These are phyloP conservation scores for Graphilbum sp. DNA, from an alignment of 2,329 filamentous ascomycete species.

Conservation along the genomic window DNA sequence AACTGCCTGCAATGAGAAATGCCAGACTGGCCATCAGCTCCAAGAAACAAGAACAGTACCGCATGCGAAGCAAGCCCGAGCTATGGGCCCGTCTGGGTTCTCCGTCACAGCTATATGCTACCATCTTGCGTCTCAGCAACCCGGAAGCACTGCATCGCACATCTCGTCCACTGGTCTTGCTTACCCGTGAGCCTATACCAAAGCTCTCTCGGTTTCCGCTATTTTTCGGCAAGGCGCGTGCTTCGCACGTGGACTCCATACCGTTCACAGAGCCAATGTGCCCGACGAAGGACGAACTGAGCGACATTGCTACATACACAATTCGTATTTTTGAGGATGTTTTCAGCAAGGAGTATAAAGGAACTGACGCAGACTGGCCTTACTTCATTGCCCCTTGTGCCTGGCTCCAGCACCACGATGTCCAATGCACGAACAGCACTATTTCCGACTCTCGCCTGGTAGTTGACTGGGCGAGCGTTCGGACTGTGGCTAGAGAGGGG, in stretches of 20 bases:
- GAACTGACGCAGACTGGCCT: constrained; percentile 45
- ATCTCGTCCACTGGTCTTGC: constrained; percentile 49
- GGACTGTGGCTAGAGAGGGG: constrained; percentile 4
- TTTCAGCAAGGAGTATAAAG: constrained; percentile 74
- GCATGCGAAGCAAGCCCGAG: constrained; percentile 62
- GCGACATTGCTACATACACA: constrained; percentile 52
- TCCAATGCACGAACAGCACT: constrained; percentile 8
- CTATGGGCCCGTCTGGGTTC: constrained; percentile 44
- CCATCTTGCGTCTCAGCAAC: constrained; percentile 39
- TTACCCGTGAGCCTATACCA: constrained; percentile 53
- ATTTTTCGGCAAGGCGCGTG: constrained; percentile 48
- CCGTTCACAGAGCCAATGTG: constrained; percentile 26
- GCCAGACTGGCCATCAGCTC: constrained; percentile 66
- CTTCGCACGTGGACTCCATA: constrained; percentile 38
- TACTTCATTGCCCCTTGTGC: constrained; percentile 69
- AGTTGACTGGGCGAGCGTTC: constrained; percentile 42
- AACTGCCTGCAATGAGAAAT: constrained; percentile 70
- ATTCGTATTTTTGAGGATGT: constrained; percentile 64
- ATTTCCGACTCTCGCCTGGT: constrained; percentile 13
- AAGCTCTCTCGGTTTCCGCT: constrained; percentile 51
- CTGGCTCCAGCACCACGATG: constrained; percentile 12
- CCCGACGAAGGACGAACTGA: constrained; percentile 25
- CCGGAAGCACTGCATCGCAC: constrained; percentile 38
- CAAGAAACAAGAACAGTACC: constrained; percentile 58
- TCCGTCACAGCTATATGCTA: constrained; percentile 42